phyloP scores from a whole-genome alignment of 306 rosid species.

The Alnus glutinosa region DNA sequence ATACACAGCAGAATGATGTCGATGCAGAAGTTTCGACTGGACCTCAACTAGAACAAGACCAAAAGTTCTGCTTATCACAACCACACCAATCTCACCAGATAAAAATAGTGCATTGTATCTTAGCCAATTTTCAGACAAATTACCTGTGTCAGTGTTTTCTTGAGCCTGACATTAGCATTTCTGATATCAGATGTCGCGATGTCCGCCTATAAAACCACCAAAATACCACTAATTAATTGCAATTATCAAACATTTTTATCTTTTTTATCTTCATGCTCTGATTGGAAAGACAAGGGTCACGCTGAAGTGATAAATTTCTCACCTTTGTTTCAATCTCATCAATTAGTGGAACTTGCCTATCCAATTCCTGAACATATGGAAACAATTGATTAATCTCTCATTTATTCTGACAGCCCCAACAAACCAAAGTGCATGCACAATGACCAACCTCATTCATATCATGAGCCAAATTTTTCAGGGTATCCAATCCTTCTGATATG shows the following conservation, averaged over 20 bases:
- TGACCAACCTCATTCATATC: constrained; percentile 87
- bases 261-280: constrained; percentile 7
- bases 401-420: background rate
- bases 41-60: constrained; percentile 64
- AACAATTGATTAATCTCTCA: constrained; percentile 25
- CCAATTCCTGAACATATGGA: constrained; percentile 67
- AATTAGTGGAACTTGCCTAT: constrained; percentile 82
- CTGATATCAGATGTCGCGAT: constrained; percentile 57
- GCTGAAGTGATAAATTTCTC: constrained; percentile 6
- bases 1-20: constrained; percentile 76
- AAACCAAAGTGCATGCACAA: constrained; percentile 17
- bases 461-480: constrained; percentile 66
- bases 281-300: constrained; percentile 7
- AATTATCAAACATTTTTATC: constrained; percentile 5
- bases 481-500: constrained; percentile 89
- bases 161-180: constrained; percentile 73
- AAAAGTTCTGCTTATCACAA: constrained; percentile 25
- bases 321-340: constrained; percentile 90
- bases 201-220: constrained; percentile 59
- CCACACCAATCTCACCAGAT: constrained; percentile 4
- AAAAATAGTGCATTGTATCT: constrained; percentile 12
- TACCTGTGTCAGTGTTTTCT: constrained; percentile 74
- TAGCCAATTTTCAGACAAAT: constrained; percentile 3
- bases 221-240: constrained; percentile 14
- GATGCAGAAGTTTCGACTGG: constrained; percentile 83